Base-by-base conservation (phyloP, 2,329 filamentous ascomycete genomes). In the Chrysoporthe puriensis region DNA sequence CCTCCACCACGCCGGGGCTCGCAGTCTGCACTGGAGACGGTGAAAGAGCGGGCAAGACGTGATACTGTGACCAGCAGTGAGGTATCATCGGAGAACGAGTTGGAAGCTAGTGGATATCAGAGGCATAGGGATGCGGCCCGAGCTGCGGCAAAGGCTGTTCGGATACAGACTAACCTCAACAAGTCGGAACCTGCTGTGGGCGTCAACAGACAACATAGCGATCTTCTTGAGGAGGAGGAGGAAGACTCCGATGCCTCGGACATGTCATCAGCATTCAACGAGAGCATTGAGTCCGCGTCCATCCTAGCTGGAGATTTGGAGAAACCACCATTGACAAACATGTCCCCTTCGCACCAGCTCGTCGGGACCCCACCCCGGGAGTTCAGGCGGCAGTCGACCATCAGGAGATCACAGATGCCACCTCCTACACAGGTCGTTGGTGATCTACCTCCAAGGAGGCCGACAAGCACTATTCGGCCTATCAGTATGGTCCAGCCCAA, bases 11-110 rank as follows among this genome's bases (percentile, higher is more conserved):
- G 91, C 21, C 83, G 91, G 72, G 91, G 90, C 13, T 94, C 92
- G 0, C 86, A 93, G 72, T 90, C 90, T 26, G 87, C 90, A 0
- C 79, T 93, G 36, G 90, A 92, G 72, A 87, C 86, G 1, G 86
- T 90, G 67, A 91, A 90, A 76, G 89, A 91, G 78, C 83, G 91
- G 18, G 84, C 89, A 1, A 83, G 92, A 44, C 82, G 91, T 71
- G 91, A 94, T 76, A 94, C 92, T 0, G 89, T 92, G 59, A 94
- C 92, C 1, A 93, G 91, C 78, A 94, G 91, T 73, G 92, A 95
- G 72, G 88, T 95, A 73, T 94, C 91, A 0, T 94, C 91, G 0
- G 92, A 95, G 70, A 94, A 93, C 73, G 92, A 95, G 73, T 85
- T 91, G 58, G 91, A 93, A 72, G 84, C 88, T 0, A 86, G 88